phyloP scores from a whole-genome alignment of 768 basidiomycete species.

The Termitomyces bulborhizus region DNA sequence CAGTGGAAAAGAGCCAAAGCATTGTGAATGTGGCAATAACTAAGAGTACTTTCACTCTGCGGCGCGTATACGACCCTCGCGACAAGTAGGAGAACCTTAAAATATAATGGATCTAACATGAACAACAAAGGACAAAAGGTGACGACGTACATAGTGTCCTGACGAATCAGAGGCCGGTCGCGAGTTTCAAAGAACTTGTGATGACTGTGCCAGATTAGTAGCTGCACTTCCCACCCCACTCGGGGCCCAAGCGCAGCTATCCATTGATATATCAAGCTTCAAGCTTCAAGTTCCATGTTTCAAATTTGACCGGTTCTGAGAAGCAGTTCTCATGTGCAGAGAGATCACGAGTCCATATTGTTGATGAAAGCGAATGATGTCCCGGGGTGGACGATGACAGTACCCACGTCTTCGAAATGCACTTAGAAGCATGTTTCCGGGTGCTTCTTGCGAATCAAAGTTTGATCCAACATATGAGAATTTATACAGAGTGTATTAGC shows the following conservation, averaged over 20 bases:
- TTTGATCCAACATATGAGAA: not conserved
- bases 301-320: not conserved
- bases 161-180: not conserved
- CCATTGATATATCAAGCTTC: not conserved
- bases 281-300: not conserved
- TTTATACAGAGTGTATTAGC: not conserved
- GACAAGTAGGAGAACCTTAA: not conserved
- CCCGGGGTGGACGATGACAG: not conserved
- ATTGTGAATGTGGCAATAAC: not conserved
- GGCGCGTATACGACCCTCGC: not conserved
- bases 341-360: not conserved
- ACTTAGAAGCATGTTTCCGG: not conserved
- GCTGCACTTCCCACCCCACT: not conserved
- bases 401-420: not conserved
- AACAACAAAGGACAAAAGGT: not conserved
- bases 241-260: not conserved
- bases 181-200: not conserved
- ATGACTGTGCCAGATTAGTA: not conserved
- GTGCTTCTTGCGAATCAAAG: not conserved
- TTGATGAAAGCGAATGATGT: not conserved
- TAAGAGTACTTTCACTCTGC: not conserved
- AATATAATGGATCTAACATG: too few relatives aligned
- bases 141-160: not conserved
- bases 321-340: too few relatives aligned
- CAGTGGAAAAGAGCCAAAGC: not conserved